Evolutionary conservation across 257 asterid genomes (phyloP).

Genomic region (Nicotiana benthamiana): DNA sequence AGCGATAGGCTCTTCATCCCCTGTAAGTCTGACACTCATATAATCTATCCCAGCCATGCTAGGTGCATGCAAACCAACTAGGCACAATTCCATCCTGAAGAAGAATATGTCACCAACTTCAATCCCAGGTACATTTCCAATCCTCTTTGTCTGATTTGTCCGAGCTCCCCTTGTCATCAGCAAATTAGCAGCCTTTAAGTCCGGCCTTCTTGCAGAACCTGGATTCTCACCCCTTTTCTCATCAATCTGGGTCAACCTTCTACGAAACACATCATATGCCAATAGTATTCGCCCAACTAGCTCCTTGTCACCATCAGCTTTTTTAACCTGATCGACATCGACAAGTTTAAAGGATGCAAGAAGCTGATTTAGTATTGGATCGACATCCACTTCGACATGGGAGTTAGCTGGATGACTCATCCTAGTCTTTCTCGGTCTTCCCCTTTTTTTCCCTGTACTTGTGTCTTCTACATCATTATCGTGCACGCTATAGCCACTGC

Average conservation of each 20-base stretch:
- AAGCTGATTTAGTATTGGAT: conserved; percentile 24
- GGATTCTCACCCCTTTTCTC: conserved; percentile 38
- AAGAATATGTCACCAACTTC: conserved; percentile 88
- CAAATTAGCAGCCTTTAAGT: conserved; percentile 44
- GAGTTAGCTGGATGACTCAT: no score
- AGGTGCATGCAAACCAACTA: conserved; percentile 78
- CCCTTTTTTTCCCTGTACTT: conserved; percentile 38
- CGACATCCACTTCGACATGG: conserved; percentile 33
- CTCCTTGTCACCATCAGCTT: conserved; percentile 51
- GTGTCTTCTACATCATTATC: conserved; percentile 26
- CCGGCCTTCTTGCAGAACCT: conserved; percentile 63
- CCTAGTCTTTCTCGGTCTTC: conserved; percentile 31
- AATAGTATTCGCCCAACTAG: conserved; percentile 38
- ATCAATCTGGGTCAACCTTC: conserved; percentile 54
- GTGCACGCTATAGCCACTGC: conserved; percentile 14
- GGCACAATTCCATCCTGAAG: conserved; percentile 83
- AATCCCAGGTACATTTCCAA: conserved; percentile 69
- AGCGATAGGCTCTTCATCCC: conserved; percentile 79
- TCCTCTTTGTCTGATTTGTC: conserved; percentile 51
- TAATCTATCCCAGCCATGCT: conserved; percentile 95
- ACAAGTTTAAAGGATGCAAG: conserved; percentile 35
- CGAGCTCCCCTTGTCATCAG: conserved; percentile 62
- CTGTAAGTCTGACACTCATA: conserved; percentile 47
- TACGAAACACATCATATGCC: conserved; percentile 49
- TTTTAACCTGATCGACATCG: conserved; percentile 41